A percentile compares a stretch with the other conserved stretches of the same genome.
These are phyloP conservation scores for Fusarium globosum DNA, from an alignment of 2,329 filamentous ascomycete species.

Conservation along the genomic window DNA sequence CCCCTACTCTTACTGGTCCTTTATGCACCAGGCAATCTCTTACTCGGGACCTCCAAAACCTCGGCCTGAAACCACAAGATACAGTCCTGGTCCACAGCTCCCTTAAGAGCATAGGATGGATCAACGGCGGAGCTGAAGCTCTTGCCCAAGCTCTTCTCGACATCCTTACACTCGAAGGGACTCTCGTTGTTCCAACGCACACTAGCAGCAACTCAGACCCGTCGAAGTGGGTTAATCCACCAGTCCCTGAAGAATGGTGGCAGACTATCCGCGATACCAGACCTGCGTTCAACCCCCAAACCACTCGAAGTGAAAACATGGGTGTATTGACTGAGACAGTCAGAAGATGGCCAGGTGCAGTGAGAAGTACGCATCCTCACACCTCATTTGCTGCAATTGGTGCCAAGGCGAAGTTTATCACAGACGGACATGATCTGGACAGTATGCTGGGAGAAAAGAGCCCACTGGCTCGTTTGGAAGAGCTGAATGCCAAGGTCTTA, in stretches of 20 bases:
- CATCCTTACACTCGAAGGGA: neutral
- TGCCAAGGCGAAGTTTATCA: neutral
- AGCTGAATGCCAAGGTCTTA: neutral
- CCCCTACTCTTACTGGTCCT: neutral
- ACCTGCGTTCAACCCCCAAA: neutral
- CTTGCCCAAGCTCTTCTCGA: neutral
- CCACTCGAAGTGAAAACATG: neutral
- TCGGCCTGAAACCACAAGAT: neutral
- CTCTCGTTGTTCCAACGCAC: neutral
- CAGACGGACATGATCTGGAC: neutral
- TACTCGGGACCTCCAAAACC: neutral
- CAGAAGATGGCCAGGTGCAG: constrained; percentile 1
- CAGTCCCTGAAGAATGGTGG: constrained; percentile 3
- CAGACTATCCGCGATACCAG: neutral
- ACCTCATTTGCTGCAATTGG: constrained; percentile 7
- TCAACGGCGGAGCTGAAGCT: constrained; percentile 5
- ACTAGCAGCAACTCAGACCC: constrained; percentile 14
- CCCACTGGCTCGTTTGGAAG: neutral
- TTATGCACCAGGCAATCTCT: constrained; percentile 5
- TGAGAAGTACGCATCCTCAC: constrained; percentile 1
- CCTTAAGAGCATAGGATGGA: neutral
- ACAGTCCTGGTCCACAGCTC: neutral
- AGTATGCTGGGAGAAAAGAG: constrained; percentile 4
- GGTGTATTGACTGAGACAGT: neutral
- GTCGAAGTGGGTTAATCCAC: neutral